Percentiles rank a stretch among this genome's conserved stretches.
Conservation (phyloP, 192 early-diverging fungal species). For the Chytriomyces sp. region DNA sequence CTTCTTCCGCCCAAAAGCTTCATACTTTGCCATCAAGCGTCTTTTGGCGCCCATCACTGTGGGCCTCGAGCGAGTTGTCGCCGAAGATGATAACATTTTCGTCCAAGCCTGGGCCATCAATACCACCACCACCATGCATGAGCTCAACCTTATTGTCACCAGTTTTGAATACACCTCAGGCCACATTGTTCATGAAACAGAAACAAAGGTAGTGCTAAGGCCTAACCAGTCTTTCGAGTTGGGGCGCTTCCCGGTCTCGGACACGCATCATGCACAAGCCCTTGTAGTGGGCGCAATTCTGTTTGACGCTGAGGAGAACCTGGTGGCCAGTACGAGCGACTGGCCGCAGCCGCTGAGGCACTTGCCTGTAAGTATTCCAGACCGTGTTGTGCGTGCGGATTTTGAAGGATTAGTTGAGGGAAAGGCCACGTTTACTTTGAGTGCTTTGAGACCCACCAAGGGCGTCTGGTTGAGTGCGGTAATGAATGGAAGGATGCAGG, state of each 20-base stretch:
- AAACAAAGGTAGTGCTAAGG: background rate
- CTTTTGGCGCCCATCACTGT: slow-evolving; percentile 2
- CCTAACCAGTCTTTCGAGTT: slow-evolving; percentile 6
- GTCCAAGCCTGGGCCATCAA: slow-evolving; percentile 12
- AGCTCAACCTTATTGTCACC: background rate
- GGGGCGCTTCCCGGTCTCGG: background rate
- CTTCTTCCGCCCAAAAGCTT: slow-evolving; percentile 29
- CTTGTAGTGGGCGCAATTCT: slow-evolving; percentile 9
- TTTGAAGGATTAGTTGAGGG: background rate
- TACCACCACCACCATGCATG: background rate
- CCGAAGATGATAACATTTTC: background rate
- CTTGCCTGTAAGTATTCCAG: slow-evolving; percentile 18
- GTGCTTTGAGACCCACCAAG: background rate
- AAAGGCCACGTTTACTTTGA: background rate
- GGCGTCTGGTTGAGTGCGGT: slow-evolving; percentile 13
- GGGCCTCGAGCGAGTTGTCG: background rate
- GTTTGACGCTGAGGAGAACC: slow-evolving; percentile 4
- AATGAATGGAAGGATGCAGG: background rate
- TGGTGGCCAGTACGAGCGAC: slow-evolving; percentile 3
- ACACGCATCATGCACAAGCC: background rate
- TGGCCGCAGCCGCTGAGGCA: slow-evolving; percentile 36
- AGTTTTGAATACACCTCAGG: slow-evolving; percentile 8
- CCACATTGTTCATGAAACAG: background rate
- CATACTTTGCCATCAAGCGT: slow-evolving; percentile 32
- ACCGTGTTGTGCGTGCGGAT: slow-evolving; percentile 2